Evolutionary conservation across 768 basidiomycete genomes (phyloP).

Genomic region (Cantharellus cinnabarinus): DNA sequence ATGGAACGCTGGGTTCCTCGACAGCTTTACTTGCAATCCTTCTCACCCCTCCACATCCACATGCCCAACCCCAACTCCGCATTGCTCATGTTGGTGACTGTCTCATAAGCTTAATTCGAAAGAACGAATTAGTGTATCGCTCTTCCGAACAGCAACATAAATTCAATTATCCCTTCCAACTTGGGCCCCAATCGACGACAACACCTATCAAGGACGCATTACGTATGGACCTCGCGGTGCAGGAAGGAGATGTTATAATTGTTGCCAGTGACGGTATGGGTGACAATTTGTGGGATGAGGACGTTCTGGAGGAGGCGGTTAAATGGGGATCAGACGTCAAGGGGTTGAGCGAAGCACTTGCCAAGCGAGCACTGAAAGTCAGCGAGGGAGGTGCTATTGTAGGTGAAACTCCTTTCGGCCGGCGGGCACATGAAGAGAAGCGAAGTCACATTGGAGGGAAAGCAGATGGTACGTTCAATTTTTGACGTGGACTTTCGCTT

Average conservation of each 20-base stretch:
- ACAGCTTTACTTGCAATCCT: slow-evolving; percentile 24
- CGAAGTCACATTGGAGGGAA: slow-evolving; percentile 62
- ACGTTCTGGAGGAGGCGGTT: slow-evolving; percentile 58
- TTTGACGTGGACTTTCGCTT: background rate
- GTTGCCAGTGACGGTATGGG: slow-evolving; percentile 64
- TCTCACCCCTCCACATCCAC: slow-evolving; percentile 3
- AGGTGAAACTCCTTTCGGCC: slow-evolving; percentile 61
- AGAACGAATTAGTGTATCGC: slow-evolving; percentile 57
- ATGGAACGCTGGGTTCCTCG: slow-evolving; percentile 25
- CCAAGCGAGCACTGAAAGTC: slow-evolving; percentile 52
- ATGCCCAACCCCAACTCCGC: slow-evolving; percentile 38
- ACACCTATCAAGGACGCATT: slow-evolving; percentile 44
- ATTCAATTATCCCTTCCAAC: slow-evolving; percentile 48
- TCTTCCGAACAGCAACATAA: slow-evolving; percentile 89
- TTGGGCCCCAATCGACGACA: slow-evolving; percentile 40
- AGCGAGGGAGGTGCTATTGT: slow-evolving; percentile 20
- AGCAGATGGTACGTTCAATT: slow-evolving; percentile 42
- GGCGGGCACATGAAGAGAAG: slow-evolving; percentile 58
- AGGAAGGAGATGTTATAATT: slow-evolving; percentile 55
- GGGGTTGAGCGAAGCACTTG: slow-evolving; percentile 48
- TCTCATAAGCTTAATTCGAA: slow-evolving; percentile 66
- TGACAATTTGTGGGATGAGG: slow-evolving; percentile 79
- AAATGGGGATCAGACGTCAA: background rate
- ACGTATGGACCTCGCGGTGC: slow-evolving; percentile 46
- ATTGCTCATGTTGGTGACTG: slow-evolving; percentile 80